A percentile compares a stretch with the other conserved stretches of the same genome.
These are phyloP conservation scores for Coemansia sp. DNA, from an alignment of 192 early-diverging fungal species.

Conservation along the genomic window DNA sequence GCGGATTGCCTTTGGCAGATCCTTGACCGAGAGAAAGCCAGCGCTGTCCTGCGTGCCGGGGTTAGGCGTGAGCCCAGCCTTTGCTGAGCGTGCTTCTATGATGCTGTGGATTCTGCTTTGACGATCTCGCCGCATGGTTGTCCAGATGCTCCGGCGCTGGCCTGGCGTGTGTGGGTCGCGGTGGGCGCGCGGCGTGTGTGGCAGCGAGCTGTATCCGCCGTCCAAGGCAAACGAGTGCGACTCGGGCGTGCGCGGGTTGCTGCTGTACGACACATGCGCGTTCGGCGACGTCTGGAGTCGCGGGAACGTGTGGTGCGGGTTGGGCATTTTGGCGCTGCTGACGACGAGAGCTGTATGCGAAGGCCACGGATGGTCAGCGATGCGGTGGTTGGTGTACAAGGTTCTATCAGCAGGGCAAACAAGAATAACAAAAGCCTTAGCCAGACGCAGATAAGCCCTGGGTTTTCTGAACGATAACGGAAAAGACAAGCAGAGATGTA, in stretches of 20 bases:
- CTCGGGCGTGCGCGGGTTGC: conserved; percentile 4
- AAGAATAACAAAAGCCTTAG: neutral
- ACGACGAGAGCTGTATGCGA: neutral
- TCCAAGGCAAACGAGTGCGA: conserved; percentile 18
- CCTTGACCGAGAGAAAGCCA: conserved; percentile 20
- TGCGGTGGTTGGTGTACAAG: neutral
- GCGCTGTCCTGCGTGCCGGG: neutral
- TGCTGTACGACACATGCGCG: neutral
- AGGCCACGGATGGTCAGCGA: neutral
- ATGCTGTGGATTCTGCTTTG: conserved; percentile 27
- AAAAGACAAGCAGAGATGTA: neutral
- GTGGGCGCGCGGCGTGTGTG: conserved; percentile 29
- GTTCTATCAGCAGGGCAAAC: neutral
- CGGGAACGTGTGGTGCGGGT: conserved; percentile 24
- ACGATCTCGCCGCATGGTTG: conserved; percentile 34
- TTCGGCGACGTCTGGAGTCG: conserved; percentile 40
- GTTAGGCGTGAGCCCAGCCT: neutral
- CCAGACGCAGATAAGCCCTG: conserved; percentile 1
- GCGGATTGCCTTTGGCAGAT: conserved; percentile 28
- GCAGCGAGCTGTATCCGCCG: conserved; percentile 31
- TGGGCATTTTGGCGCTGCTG: conserved; percentile 17
- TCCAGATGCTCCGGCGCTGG: conserved; percentile 29
- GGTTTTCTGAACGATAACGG: neutral
- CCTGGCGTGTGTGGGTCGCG: conserved; percentile 12
- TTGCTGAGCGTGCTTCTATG: conserved; percentile 26